phyloP scores from a whole-genome alignment of 1,284 basidiomycete species.

The Mycosarcoma maydis region DNA sequence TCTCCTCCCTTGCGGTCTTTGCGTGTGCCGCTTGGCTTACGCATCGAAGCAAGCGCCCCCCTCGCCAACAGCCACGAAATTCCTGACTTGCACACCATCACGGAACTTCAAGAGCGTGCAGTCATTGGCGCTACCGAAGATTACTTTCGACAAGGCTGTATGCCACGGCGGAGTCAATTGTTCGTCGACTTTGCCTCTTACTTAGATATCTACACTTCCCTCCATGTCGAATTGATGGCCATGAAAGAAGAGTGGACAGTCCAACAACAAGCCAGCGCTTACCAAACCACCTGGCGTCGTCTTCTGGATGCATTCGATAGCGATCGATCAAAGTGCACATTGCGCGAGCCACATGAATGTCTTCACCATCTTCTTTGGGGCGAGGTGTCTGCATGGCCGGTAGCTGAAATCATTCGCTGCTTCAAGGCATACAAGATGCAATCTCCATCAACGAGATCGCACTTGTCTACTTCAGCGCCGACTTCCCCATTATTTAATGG shows the following conservation, averaged over 20 bases:
- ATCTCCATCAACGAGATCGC: neutral
- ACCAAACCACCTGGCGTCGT: neutral
- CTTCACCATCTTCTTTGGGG: slow-evolving; percentile 1
- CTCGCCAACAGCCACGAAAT: neutral
- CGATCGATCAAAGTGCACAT: neutral
- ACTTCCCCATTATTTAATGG: neutral
- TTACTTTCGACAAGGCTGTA: neutral
- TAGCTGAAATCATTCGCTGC: neutral
- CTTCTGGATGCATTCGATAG: neutral
- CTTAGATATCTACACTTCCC: neutral
- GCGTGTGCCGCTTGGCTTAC: neutral
- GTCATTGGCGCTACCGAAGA: neutral
- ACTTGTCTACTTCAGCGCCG: neutral
- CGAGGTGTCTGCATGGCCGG: neutral
- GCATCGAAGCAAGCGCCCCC: neutral
- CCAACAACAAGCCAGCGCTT: neutral
- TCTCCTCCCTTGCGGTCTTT: neutral
- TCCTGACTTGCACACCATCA: slow-evolving; percentile 1
- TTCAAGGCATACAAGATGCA: slow-evolving; percentile 1
- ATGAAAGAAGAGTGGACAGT: neutral
- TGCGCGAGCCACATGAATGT: neutral
- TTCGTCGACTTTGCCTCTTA: neutral
- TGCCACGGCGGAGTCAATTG: neutral
- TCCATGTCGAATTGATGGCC: neutral
- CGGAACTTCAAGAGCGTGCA: neutral